Percentiles rank a stretch among this genome's conserved stretches.
These are phyloP conservation scores for Tremella fuciformis DNA, from an alignment of 768 basidiomycete species.

Conservation along the genomic window DNA sequence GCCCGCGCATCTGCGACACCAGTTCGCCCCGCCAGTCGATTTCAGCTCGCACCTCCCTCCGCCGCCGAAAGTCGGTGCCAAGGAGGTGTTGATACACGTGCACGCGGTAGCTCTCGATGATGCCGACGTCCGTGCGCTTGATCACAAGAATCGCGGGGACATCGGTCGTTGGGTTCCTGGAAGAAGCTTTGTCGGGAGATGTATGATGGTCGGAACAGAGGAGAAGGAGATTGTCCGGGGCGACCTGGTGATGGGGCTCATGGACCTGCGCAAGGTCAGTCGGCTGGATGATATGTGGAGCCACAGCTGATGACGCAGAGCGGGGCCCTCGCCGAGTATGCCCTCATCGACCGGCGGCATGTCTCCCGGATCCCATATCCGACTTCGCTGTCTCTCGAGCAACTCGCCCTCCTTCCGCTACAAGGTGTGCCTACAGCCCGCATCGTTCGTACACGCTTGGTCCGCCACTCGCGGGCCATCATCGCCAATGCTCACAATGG, in stretches of 20 bases:
- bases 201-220: slow-evolving; percentile 77
- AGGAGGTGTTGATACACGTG: slow-evolving; percentile 76
- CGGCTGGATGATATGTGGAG: slow-evolving; percentile 10
- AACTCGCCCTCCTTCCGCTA: slow-evolving; percentile 75
- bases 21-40: slow-evolving; percentile 54
- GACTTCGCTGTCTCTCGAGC: slow-evolving; percentile 60
- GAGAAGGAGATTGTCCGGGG: slow-evolving; percentile 68
- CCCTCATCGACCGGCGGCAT: slow-evolving; percentile 74
- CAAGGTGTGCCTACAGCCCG: slow-evolving; percentile 78
- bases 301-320: slow-evolving; percentile 56
- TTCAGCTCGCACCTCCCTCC: slow-evolving; percentile 72
- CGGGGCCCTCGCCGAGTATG: slow-evolving; percentile 85
- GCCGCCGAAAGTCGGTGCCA: slow-evolving; percentile 67
- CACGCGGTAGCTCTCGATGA: slow-evolving; percentile 83
- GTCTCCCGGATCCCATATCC: slow-evolving; percentile 71
- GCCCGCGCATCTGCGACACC: slow-evolving; percentile 49
- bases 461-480: slow-evolving; percentile 57
- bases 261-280: slow-evolving; percentile 75
- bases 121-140: slow-evolving; percentile 64
- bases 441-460: slow-evolving; percentile 67
- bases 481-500: slow-evolving; percentile 58
- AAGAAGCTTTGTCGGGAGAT: slow-evolving; percentile 78
- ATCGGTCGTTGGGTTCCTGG: slow-evolving; percentile 74
- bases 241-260: slow-evolving; percentile 81
- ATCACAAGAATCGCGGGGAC: slow-evolving; percentile 42